Percentiles rank a stretch among this genome's conserved stretches.
Conservation (phyloP, 352 stramenopile species). For the Albugo candida region DNA sequence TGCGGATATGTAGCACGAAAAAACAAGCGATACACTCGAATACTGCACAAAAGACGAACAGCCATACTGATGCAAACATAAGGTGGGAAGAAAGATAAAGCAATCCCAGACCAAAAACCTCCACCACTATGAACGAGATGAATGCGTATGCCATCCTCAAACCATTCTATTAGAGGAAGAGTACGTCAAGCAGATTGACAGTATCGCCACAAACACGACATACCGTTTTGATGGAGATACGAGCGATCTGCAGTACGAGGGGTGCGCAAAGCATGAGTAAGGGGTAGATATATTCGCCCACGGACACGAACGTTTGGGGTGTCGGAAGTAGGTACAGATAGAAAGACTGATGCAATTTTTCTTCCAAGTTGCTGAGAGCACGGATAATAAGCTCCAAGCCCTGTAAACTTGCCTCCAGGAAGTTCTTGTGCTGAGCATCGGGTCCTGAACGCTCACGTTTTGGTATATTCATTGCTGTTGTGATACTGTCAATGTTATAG, state of each 20-base stretch:
- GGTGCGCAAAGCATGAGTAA: conserved; percentile 23
- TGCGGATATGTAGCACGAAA: too few species aligned
- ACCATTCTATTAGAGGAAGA: background rate
- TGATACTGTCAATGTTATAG: conserved; percentile 77
- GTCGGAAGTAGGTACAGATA: conserved; percentile 72
- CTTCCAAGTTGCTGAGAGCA: conserved; percentile 70
- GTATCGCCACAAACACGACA: background rate
- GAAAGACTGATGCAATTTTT: conserved; percentile 79
- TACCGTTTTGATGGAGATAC: background rate
- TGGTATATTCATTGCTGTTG: conserved; percentile 14
- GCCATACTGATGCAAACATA: too few species aligned
- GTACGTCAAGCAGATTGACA: background rate
- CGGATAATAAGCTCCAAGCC: conserved; percentile 47
- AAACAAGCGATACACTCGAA: too few species aligned
- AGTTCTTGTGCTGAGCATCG: conserved; percentile 4
- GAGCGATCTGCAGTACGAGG: background rate
- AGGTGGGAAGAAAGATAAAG: conserved; percentile 1
- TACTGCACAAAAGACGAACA: too few species aligned
- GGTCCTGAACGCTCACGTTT: background rate
- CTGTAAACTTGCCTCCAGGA: conserved; percentile 19
- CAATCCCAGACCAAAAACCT: conserved; percentile 12
- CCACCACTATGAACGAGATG: conserved; percentile 13
- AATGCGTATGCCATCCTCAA: background rate
- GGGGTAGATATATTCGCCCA: conserved; percentile 74
- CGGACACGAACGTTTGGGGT: conserved; percentile 55